Evolutionary conservation across 352 stramenopile species (phyloP).

Genomic region (Pythium scleroteichum): DNA sequence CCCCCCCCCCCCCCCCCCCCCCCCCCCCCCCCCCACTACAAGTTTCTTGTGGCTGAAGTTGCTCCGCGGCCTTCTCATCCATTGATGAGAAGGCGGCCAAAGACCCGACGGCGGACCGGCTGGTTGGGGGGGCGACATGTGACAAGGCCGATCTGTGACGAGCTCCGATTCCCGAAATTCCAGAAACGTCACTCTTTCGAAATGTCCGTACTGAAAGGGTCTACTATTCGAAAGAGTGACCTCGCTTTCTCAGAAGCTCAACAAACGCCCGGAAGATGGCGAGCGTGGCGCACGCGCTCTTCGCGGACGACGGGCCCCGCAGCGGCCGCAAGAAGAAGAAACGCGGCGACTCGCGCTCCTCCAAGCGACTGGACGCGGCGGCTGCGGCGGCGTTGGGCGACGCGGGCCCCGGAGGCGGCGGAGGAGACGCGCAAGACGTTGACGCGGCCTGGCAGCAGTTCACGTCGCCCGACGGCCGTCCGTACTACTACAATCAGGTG

Average conservation of each 20-base stretch:
- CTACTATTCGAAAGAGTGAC: constrained; percentile 2
- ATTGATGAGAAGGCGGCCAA: constrained; percentile 1
- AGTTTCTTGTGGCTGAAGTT: constrained; percentile 4
- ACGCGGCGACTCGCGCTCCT: constrained; percentile 11
- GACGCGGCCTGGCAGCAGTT: constrained; percentile 46
- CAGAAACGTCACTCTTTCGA: not conserved
- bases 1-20: too few species aligned
- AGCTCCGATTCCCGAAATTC: too few species aligned
- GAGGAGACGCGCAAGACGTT: not conserved
- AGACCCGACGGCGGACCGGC: not conserved
- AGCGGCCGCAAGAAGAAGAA: constrained; percentile 21
- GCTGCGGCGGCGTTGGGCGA: not conserved
- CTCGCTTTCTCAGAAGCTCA: not conserved
- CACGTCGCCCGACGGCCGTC: constrained; percentile 55
- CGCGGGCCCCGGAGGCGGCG: not conserved
- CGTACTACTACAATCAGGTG: constrained; percentile 68
- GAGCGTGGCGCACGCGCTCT: constrained; percentile 19
- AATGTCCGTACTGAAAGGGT: not conserved
- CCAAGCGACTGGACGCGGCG: constrained; percentile 8
- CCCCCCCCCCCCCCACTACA: too few species aligned
- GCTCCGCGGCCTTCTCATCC: not conserved
- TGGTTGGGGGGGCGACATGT: too few species aligned
- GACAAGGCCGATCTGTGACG: not conserved
- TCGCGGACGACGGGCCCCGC: constrained; percentile 14
- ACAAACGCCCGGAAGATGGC: not conserved